Evolutionary conservation across 176 grass and related monocot genomes (phyloP).

Genomic region (Thalia dealbata): DNA sequence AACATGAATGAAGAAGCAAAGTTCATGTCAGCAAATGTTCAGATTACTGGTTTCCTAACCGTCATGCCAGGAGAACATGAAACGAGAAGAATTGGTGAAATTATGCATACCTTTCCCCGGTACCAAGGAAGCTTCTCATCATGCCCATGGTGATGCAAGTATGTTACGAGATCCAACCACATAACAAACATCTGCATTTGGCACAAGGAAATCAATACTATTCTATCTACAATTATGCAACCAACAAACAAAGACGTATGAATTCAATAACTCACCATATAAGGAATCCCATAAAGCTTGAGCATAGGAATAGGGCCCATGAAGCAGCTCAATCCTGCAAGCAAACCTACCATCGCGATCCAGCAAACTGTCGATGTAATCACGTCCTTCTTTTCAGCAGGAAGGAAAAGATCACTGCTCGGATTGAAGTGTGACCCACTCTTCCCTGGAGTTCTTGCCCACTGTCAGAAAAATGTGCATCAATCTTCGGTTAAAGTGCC

Average conservation of each 20-base stretch:
- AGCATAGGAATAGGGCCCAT: constrained; percentile 32
- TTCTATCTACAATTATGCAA: neutral
- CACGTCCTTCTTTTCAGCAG: constrained; percentile 50
- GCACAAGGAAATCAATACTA: neutral
- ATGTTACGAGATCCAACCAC: constrained; percentile 86
- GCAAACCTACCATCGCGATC: constrained; percentile 43
- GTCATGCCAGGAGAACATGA: neutral
- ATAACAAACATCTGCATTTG: constrained; percentile 61
- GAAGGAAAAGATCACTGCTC: constrained; percentile 55
- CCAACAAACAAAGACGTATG: neutral
- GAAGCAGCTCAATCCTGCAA: constrained; percentile 32
- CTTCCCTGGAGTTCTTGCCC: constrained; percentile 64
- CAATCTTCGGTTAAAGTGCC: neutral
- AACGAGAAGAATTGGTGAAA: neutral
- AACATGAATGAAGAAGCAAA: neutral
- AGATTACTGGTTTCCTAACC: neutral
- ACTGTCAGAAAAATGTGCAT: constrained; percentile 28
- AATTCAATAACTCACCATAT: constrained; percentile 34
- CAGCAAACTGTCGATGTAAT: constrained; percentile 66
- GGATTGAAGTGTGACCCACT: constrained; percentile 66
- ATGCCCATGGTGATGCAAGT: constrained; percentile 85
- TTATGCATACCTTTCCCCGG: constrained; percentile 48
- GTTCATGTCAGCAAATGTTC: too few species aligned
- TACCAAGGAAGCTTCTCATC: constrained; percentile 71
- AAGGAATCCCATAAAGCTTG: constrained; percentile 64